phyloP scores from a whole-genome alignment of 345 rosid species.

The Gossypium bickii region DNA sequence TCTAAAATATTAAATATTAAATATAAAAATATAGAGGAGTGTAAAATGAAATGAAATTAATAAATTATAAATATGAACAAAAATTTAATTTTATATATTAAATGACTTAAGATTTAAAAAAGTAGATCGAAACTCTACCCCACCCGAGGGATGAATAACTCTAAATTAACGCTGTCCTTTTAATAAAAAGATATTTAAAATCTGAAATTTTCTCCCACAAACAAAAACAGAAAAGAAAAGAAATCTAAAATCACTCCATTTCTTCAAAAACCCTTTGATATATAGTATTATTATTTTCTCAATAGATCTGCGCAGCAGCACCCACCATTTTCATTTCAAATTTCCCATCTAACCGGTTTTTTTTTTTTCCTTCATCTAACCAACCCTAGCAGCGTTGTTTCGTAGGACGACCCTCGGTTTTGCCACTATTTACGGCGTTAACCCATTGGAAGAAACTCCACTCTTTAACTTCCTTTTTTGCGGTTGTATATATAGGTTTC shows the following conservation, averaged over 20 bases:
- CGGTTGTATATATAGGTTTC: not conserved
- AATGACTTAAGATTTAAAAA: no score
- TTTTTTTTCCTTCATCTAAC: no score
- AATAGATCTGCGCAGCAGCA: constrained; percentile 28
- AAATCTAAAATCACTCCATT: not conserved
- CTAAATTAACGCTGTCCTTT: no score
- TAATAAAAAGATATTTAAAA: not conserved
- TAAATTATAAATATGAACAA: no score
- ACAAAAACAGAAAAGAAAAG: not conserved
- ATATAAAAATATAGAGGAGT: no score
- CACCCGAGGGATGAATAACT: no score
- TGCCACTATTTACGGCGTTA: constrained; percentile 12
- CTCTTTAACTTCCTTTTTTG: not conserved
- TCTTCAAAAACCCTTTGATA: not conserved
- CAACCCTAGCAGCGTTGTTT: constrained; percentile 8
- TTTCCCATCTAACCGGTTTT: constrained; percentile 23
- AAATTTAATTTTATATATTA: no score
- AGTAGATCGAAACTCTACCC: no score
- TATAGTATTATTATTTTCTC: not conserved
- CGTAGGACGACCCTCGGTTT: constrained; percentile 13
- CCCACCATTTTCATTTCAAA: constrained; percentile 16
- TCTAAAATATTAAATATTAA: no score
- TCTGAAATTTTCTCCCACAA: not conserved
- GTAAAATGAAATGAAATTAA: no score
- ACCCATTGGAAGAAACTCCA: constrained; percentile 19